Evolutionary conservation across 2,329 filamentous ascomycete species (phyloP).

Genomic region (Sporothrix globosa): DNA sequence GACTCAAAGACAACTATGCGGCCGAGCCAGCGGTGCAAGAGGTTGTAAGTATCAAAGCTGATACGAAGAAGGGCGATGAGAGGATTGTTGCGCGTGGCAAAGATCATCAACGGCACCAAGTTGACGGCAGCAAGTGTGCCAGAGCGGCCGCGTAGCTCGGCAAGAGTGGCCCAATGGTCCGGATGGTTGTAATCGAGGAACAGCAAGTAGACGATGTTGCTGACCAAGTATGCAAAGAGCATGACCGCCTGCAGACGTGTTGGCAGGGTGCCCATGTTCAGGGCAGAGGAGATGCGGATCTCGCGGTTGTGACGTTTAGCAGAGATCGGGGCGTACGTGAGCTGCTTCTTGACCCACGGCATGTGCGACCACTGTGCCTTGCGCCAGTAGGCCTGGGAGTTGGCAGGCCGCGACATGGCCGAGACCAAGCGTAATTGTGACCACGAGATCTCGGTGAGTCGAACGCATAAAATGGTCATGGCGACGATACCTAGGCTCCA

Average conservation of each 20-base stretch:
- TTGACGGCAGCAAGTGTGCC: slow-evolving; percentile 85
- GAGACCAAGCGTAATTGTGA: slow-evolving; percentile 62
- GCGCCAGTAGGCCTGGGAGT: slow-evolving; percentile 64
- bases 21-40: slow-evolving; percentile 82
- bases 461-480: slow-evolving; percentile 56
- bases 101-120: slow-evolving; percentile 86
- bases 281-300: slow-evolving; percentile 49
- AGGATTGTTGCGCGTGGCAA: slow-evolving; percentile 91
- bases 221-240: slow-evolving; percentile 59
- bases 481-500: slow-evolving; percentile 62
- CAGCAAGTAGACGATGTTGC: slow-evolving; percentile 66
- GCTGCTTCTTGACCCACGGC: slow-evolving; percentile 63
- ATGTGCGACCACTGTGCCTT: slow-evolving; percentile 62
- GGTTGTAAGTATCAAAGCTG: slow-evolving; percentile 96
- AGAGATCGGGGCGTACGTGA: slow-evolving; percentile 66
- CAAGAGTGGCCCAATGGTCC: slow-evolving; percentile 68
- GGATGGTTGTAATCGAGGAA: slow-evolving; percentile 61
- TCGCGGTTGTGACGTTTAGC: slow-evolving; percentile 66
- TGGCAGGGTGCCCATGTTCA: slow-evolving; percentile 63
- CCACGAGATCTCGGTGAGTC: slow-evolving; percentile 59
- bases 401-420: slow-evolving; percentile 57
- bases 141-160: slow-evolving; percentile 82
- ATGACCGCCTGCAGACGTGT: slow-evolving; percentile 65
- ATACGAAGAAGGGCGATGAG: slow-evolving; percentile 80
- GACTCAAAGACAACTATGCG: slow-evolving; percentile 71